These are phyloP conservation scores for Fusarium redolens DNA, from an alignment of 2,329 filamentous ascomycete species.

Conservation along the genomic window DNA sequence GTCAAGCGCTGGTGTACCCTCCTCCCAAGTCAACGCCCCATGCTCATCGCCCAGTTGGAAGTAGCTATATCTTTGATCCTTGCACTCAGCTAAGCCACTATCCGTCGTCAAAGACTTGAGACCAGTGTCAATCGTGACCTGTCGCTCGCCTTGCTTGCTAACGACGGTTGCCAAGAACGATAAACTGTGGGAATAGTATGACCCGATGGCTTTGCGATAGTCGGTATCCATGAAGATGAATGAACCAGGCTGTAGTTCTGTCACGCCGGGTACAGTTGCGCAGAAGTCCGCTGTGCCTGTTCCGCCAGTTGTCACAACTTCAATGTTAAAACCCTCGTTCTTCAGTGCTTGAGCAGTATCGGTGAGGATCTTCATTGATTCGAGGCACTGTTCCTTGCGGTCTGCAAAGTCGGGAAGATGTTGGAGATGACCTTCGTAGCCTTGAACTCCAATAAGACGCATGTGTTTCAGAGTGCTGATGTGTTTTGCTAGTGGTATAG, in stretches of 20 bases:
- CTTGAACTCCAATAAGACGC: slow-evolving; percentile 30
- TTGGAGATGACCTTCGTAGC: slow-evolving; percentile 34
- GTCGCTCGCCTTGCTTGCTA: slow-evolving; percentile 31
- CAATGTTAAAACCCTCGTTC: slow-evolving; percentile 4
- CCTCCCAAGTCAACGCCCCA: slow-evolving; percentile 26
- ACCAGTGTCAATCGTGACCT: slow-evolving; percentile 33
- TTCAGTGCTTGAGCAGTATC: slow-evolving; percentile 5
- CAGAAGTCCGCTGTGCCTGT: slow-evolving; percentile 57
- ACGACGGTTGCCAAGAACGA: slow-evolving; percentile 14
- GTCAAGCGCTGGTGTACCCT: background rate
- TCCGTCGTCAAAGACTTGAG: slow-evolving; percentile 34
- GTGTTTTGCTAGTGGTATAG: slow-evolving; percentile 11
- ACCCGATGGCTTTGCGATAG: slow-evolving; percentile 63
- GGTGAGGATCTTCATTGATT: slow-evolving; percentile 24
- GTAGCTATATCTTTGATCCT: slow-evolving; percentile 17
- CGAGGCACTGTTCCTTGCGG: slow-evolving; percentile 25
- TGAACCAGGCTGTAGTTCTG: slow-evolving; percentile 65
- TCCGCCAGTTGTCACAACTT: slow-evolving; percentile 33
- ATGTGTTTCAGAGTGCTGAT: slow-evolving; percentile 7
- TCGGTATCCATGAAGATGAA: slow-evolving; percentile 70
- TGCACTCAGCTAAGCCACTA: slow-evolving; percentile 39
- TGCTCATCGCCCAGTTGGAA: slow-evolving; percentile 31
- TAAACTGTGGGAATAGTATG: slow-evolving; percentile 58
- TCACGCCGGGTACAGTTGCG: slow-evolving; percentile 60
- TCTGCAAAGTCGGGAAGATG: slow-evolving; percentile 30